Conservation (phyloP, 306 rosid species). For the Sechiopsis laciniata region DNA sequence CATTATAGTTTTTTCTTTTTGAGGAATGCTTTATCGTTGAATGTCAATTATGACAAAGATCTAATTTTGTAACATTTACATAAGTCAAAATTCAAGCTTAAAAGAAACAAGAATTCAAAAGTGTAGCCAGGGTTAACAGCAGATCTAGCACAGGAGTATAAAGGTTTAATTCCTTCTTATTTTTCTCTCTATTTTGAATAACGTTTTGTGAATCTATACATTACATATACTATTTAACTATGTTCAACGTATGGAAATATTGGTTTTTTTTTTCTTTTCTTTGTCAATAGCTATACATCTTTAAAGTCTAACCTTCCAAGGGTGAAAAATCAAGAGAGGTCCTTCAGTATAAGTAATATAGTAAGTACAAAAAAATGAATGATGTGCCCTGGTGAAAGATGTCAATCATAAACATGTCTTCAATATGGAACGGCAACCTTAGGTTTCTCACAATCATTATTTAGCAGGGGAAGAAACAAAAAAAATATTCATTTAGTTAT, state of each 20-base stretch:
- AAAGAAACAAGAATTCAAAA: background rate
- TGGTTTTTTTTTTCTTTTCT: background rate
- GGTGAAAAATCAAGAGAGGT: no score
- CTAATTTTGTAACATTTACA: background rate
- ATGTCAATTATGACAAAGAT: background rate
- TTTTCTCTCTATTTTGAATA: background rate
- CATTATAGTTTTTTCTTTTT: background rate
- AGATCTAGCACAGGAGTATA: background rate
- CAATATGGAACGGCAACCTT: background rate
- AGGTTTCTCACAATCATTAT: background rate
- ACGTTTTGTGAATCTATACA: background rate
- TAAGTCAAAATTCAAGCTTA: background rate
- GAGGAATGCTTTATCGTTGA: background rate
- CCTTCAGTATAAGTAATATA: no score
- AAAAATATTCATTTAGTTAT: background rate
- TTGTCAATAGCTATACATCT: background rate
- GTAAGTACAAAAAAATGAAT: no score
- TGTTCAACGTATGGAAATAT: background rate
- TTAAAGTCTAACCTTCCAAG: no score
- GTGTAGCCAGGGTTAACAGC: background rate
- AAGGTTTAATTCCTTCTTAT: background rate
- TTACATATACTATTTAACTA: background rate
- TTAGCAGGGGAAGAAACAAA: background rate
- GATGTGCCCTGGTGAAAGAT: background rate
- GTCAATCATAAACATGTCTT: slow-evolving; percentile 3